Evolutionary conservation across 1,139 yeast genomes (phyloP).

Genomic region (Pneumocystis oryctolagi): DNA sequence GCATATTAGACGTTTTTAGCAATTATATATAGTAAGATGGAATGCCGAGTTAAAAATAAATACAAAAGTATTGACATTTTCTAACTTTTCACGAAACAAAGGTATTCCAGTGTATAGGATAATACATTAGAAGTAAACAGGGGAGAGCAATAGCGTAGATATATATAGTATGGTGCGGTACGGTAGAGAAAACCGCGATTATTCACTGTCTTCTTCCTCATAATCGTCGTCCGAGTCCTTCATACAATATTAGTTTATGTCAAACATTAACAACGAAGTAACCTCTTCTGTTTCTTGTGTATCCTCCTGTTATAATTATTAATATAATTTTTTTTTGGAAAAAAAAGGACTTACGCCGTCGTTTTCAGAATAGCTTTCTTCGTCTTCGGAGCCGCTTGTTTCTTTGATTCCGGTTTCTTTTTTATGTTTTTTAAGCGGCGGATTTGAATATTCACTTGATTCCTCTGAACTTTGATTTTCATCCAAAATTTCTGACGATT

Average conservation of each 20-base stretch:
- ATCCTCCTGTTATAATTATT: background rate
- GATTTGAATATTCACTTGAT: background rate
- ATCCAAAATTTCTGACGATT: background rate
- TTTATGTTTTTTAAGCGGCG: background rate
- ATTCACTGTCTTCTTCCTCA: background rate
- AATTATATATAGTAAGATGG: background rate
- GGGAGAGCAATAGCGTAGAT: background rate
- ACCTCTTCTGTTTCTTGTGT: conserved; percentile 1
- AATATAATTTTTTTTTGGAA: background rate
- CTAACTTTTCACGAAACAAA: background rate
- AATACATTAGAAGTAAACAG: background rate
- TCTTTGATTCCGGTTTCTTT: background rate
- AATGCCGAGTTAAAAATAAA: background rate
- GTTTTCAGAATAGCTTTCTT: background rate
- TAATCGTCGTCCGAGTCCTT: background rate
- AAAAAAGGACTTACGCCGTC: background rate
- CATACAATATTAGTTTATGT: background rate
- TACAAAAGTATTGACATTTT: background rate
- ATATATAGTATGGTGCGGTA: background rate
- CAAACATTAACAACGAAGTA: background rate
- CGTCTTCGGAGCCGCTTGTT: background rate
- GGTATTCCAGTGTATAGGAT: background rate
- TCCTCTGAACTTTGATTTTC: background rate
- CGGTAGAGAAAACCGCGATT: background rate
- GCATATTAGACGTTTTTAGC: background rate